These are phyloP conservation scores for Coniella lustricola DNA, from an alignment of 2,329 filamentous ascomycete species.

Conservation along the genomic window DNA sequence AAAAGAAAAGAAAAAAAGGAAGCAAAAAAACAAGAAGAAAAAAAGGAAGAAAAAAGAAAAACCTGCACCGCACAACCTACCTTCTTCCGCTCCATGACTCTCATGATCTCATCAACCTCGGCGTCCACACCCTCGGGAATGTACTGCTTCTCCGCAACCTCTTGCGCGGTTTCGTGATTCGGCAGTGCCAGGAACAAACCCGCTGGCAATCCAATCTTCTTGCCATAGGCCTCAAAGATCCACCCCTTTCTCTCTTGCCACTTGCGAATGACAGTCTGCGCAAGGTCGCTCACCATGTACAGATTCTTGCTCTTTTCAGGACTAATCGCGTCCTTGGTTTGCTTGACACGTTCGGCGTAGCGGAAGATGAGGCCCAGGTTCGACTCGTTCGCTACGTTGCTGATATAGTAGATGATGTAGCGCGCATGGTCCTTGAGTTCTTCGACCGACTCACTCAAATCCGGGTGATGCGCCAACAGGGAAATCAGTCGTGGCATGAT, in stretches of 20 bases:
- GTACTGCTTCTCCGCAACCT: slow-evolving; percentile 80
- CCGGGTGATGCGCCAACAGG: slow-evolving; percentile 86
- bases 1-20: too few species aligned
- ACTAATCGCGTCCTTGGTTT: slow-evolving; percentile 72
- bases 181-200: slow-evolving; percentile 71
- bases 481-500: slow-evolving; percentile 78
- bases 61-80: too few species aligned
- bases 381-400: slow-evolving; percentile 72
- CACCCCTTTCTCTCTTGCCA: slow-evolving; percentile 84
- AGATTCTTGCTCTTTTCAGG: slow-evolving; percentile 63
- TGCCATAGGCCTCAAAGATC: slow-evolving; percentile 75
- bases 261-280: slow-evolving; percentile 71
- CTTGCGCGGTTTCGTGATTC: slow-evolving; percentile 71
- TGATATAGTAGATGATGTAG: slow-evolving; percentile 87
- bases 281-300: slow-evolving; percentile 81
- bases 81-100: slow-evolving; percentile 66
- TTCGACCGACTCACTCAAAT: slow-evolving; percentile 62
- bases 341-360: slow-evolving; percentile 88
- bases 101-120: slow-evolving; percentile 61
- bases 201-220: slow-evolving; percentile 72
- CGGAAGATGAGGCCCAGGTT: slow-evolving; percentile 87
- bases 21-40: too few species aligned
- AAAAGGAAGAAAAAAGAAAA: background rate
- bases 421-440: slow-evolving; percentile 75
- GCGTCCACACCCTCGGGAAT: slow-evolving; percentile 72